phyloP scores from a whole-genome alignment of 2,329 filamentous ascomycete species.

The Aspergillus caelatus region DNA sequence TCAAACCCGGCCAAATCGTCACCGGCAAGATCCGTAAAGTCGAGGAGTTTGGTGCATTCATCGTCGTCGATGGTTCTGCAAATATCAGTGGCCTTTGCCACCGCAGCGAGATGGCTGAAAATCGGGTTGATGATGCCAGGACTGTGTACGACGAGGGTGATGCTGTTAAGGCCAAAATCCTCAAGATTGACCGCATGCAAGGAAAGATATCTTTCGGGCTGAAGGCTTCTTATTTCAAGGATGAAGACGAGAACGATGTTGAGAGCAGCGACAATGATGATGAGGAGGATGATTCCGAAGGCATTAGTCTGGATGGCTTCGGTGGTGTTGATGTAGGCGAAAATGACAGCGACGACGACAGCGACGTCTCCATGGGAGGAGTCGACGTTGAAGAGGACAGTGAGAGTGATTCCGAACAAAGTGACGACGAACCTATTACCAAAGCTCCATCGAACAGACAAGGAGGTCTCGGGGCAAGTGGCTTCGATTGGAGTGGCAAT shows the following conservation, averaged over 20 bases:
- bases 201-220: constrained; percentile 85
- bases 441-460: constrained; percentile 40
- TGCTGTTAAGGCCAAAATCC: constrained; percentile 85
- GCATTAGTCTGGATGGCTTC: constrained; percentile 34
- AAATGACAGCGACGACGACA: constrained; percentile 38
- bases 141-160: constrained; percentile 91
- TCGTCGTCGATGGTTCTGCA: constrained; percentile 81
- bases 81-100: constrained; percentile 95
- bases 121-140: constrained; percentile 77
- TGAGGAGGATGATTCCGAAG: constrained; percentile 46
- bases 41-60: constrained; percentile 92
- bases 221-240: constrained; percentile 87
- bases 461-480: constrained; percentile 68
- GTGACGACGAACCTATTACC: constrained; percentile 47
- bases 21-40: constrained; percentile 92
- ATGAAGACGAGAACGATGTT: constrained; percentile 54
- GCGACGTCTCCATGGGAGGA: constrained; percentile 43
- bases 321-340: constrained; percentile 38
- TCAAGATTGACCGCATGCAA: constrained; percentile 74
- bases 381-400: constrained; percentile 48
- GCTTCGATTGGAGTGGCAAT: constrained; percentile 86
- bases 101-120: constrained; percentile 86
- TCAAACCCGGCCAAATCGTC: constrained; percentile 77
- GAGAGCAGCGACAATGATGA: constrained; percentile 43
- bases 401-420: constrained; percentile 50